A percentile compares a stretch with the other conserved stretches of the same genome.
phyloP scores from a whole-genome alignment of 2,329 filamentous ascomycete species.

The Hymenoscyphus repandus region DNA sequence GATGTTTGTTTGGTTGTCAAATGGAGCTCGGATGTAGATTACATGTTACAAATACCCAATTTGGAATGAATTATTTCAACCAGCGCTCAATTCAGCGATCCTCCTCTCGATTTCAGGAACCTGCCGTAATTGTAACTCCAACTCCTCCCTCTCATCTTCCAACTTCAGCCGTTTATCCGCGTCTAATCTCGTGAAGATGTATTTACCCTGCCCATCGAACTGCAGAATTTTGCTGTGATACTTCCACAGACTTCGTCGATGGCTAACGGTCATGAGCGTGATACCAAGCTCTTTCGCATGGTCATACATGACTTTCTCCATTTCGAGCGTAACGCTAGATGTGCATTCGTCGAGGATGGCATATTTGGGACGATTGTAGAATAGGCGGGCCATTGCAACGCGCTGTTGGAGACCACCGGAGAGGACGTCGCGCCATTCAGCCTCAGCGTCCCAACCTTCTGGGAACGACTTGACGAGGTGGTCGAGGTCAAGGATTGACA shows the following conservation, averaged over 20 bases:
- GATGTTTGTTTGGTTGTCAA: too few relatives aligned
- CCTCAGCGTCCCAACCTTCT: conserved; percentile 84
- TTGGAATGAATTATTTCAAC: conserved; percentile 3
- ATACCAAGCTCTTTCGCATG: conserved; percentile 87
- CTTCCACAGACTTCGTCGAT: conserved; percentile 88
- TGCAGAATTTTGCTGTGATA: conserved; percentile 94
- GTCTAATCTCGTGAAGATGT: conserved; percentile 84
- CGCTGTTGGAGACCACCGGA: conserved; percentile 92
- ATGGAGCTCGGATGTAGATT: too few relatives aligned
- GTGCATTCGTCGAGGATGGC: conserved; percentile 98
- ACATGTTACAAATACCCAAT: too few relatives aligned
- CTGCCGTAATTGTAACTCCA: conserved; percentile 77
- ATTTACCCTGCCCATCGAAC: conserved; percentile 91
- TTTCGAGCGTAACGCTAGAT: conserved; percentile 87
- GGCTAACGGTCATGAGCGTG: conserved; percentile 94
- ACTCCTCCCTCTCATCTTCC: conserved; percentile 94
- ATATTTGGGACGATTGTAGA: conserved; percentile 89
- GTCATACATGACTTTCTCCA: conserved; percentile 95
- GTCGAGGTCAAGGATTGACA: conserved; percentile 76
- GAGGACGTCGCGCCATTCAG: conserved; percentile 93
- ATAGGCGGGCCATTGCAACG: conserved; percentile 91
- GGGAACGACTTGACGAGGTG: conserved; percentile 72
- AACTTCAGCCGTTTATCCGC: conserved; percentile 78
- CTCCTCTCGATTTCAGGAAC: conserved; percentile 85
- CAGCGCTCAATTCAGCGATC: conserved; percentile 68